phyloP scores from a whole-genome alignment of 495 filamentous ascomycete genomes.

The Tuber calosporum region DNA sequence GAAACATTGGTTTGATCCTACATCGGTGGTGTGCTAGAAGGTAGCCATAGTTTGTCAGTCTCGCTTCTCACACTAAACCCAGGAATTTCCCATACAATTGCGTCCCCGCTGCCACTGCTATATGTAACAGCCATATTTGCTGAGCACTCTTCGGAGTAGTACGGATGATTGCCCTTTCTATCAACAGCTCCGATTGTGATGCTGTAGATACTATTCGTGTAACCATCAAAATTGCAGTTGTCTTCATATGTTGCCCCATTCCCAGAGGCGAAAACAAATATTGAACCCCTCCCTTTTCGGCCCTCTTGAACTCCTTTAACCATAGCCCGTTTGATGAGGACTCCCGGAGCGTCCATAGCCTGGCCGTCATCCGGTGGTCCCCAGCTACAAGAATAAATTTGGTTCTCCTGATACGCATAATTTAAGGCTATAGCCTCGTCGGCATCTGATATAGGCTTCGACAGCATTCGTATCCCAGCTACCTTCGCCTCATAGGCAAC shows the following conservation, averaged over 20 bases:
- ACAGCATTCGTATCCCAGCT: conserved; percentile 71
- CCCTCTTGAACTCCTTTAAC: conserved; percentile 86
- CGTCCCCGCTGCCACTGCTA: conserved; percentile 78
- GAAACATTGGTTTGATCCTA: conserved; percentile 74
- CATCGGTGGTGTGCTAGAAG: conserved; percentile 77
- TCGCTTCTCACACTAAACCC: not conserved
- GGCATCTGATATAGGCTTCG: conserved; percentile 77
- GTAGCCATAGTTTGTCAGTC: not conserved
- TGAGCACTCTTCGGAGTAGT: conserved; percentile 92
- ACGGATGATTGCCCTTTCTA: conserved; percentile 72
- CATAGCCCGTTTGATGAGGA: conserved; percentile 84
- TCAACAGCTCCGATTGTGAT: conserved; percentile 95
- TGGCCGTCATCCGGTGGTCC: conserved; percentile 86
- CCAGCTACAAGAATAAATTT: conserved; percentile 99
- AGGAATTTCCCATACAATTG: conserved; percentile 53
- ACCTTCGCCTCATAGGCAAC: conserved; percentile 89
- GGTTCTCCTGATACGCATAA: conserved; percentile 80
- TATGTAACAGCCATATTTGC: conserved; percentile 93
- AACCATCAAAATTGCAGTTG: conserved; percentile 99
- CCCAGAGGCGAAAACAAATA: conserved; percentile 95
- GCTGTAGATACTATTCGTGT: conserved; percentile 98
- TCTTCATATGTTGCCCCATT: conserved; percentile 83
- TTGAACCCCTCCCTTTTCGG: conserved; percentile 71
- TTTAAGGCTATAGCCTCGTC: conserved; percentile 91
- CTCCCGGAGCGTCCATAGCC: conserved; percentile 87